A percentile compares a stretch with the other conserved stretches of the same genome.
These are phyloP conservation scores for Aureobasidium sp. DNA, from an alignment of 2,329 filamentous ascomycete species.

Conservation along the genomic window DNA sequence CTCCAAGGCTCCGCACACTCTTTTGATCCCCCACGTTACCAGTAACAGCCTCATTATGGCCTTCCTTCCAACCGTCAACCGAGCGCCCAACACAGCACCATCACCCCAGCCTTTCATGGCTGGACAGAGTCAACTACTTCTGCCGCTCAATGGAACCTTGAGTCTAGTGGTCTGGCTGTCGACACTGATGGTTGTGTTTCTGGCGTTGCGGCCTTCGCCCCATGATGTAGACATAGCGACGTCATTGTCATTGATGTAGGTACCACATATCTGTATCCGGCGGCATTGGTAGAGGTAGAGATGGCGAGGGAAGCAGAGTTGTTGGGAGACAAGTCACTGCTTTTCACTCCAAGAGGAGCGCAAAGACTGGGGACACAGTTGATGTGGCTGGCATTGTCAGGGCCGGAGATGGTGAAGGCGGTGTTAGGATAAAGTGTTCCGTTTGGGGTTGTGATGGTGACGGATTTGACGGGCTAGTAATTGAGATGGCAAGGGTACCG, in stretches of 20 bases:
- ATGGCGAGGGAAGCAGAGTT: constrained; percentile 33
- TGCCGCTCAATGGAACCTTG: constrained; percentile 42
- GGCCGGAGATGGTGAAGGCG: constrained; percentile 33
- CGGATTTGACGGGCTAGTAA: background rate
- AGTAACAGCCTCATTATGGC: constrained; percentile 34
- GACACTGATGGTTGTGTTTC: constrained; percentile 46
- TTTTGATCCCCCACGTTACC: constrained; percentile 19
- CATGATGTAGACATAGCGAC: constrained; percentile 39
- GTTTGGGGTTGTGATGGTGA: constrained; percentile 15
- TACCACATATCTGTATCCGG: constrained; percentile 34
- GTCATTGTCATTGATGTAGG: constrained; percentile 48
- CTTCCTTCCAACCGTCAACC: constrained; percentile 36
- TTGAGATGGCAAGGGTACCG: background rate
- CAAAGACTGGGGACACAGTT: constrained; percentile 37
- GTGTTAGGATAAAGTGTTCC: constrained; percentile 37
- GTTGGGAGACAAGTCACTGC: constrained; percentile 33
- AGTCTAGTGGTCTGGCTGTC: constrained; percentile 41
- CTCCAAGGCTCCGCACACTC: constrained; percentile 28
- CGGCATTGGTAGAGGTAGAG: constrained; percentile 22
- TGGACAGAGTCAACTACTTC: constrained; percentile 31
- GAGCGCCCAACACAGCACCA: constrained; percentile 39
- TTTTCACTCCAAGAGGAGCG: constrained; percentile 38
- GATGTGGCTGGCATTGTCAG: constrained; percentile 25
- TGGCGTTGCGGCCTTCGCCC: constrained; percentile 41
- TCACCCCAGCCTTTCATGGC: constrained; percentile 47